phyloP scores from a whole-genome alignment of 805 yeast species.

The Saturnispora quitensis region DNA sequence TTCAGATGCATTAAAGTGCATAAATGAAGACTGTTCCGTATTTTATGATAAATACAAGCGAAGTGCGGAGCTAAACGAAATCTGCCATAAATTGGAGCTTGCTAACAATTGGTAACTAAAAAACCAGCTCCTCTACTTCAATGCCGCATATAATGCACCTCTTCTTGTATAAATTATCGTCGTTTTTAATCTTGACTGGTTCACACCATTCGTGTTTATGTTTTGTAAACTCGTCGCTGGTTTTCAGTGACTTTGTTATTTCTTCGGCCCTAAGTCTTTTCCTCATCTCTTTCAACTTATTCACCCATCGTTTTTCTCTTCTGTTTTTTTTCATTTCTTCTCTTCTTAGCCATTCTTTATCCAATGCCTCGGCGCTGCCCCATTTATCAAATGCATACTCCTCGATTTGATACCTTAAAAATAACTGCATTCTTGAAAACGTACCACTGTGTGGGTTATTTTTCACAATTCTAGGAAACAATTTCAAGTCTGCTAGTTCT shows the following conservation, averaged over 20 bases:
- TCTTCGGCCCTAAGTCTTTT: constrained; percentile 89
- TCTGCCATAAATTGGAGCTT: constrained; percentile 8
- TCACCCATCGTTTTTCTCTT: constrained; percentile 69
- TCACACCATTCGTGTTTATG: constrained; percentile 74
- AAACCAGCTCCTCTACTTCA: constrained; percentile 65
- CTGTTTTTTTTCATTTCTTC: constrained; percentile 64
- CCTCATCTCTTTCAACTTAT: constrained; percentile 79
- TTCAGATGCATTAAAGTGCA: constrained; percentile 33
- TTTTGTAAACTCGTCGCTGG: constrained; percentile 38
- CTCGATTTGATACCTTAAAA: constrained; percentile 85
- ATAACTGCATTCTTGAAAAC: constrained; percentile 87
- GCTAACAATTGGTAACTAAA: constrained; percentile 19
- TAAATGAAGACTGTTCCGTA: constrained; percentile 56
- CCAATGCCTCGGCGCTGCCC: constrained; percentile 85
- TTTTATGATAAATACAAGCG: constrained; percentile 46
- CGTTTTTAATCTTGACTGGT: constrained; percentile 28
- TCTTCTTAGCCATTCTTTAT: constrained; percentile 84
- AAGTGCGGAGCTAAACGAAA: constrained; percentile 18
- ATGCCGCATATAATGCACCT: constrained; percentile 77
- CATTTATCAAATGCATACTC: constrained; percentile 87
- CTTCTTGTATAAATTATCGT: constrained; percentile 35
- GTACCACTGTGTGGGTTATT: constrained; percentile 91
- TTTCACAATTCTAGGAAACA: constrained; percentile 73
- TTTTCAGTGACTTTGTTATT: constrained; percentile 59
- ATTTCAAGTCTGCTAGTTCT: constrained; percentile 61